Percentiles rank a stretch among this genome's conserved stretches.
Conservation (phyloP, 2,329 filamentous ascomycete species). For the Eutypa lata region DNA sequence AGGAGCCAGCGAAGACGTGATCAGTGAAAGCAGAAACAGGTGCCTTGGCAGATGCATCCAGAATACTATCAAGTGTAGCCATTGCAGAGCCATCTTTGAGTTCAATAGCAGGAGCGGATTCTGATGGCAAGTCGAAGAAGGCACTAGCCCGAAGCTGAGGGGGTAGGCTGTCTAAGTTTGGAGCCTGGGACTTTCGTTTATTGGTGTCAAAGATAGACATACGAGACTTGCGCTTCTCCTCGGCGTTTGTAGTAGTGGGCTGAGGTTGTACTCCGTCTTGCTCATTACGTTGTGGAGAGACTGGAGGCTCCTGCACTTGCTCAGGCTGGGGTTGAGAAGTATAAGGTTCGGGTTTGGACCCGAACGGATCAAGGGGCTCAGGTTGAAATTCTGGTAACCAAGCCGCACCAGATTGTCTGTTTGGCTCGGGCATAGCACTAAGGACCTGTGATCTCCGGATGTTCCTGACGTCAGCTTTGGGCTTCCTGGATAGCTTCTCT, state of each 20-base stretch:
- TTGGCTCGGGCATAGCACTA: slow-evolving; percentile 52
- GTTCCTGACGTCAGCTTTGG: slow-evolving; percentile 61
- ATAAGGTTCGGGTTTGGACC: slow-evolving; percentile 11
- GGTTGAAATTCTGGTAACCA: slow-evolving; percentile 29
- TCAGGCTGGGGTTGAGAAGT: slow-evolving; percentile 5
- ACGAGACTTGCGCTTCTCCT: slow-evolving; percentile 31
- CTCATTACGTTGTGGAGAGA: not conserved
- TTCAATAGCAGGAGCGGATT: slow-evolving; percentile 47
- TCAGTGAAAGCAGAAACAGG: slow-evolving; percentile 91
- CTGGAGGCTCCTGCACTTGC: slow-evolving; percentile 6
- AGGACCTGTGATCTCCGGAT: slow-evolving; percentile 72
- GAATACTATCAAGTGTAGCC: slow-evolving; percentile 83
- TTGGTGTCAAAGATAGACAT: slow-evolving; percentile 31
- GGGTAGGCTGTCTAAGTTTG: slow-evolving; percentile 58
- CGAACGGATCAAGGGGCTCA: slow-evolving; percentile 30
- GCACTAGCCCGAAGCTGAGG: slow-evolving; percentile 85
- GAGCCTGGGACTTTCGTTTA: slow-evolving; percentile 36
- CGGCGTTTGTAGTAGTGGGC: slow-evolving; percentile 4
- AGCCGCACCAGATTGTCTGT: slow-evolving; percentile 27
- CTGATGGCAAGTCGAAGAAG: slow-evolving; percentile 75
- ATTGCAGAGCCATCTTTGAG: slow-evolving; percentile 79
- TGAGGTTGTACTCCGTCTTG: slow-evolving; percentile 9
- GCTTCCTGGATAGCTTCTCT: slow-evolving; percentile 75
- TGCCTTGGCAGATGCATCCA: slow-evolving; percentile 83
- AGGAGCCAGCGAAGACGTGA: slow-evolving; percentile 74